These are phyloP conservation scores for Reticulascus tulasneorum DNA, from an alignment of 2,329 filamentous ascomycete genomes.

Conservation along the genomic window DNA sequence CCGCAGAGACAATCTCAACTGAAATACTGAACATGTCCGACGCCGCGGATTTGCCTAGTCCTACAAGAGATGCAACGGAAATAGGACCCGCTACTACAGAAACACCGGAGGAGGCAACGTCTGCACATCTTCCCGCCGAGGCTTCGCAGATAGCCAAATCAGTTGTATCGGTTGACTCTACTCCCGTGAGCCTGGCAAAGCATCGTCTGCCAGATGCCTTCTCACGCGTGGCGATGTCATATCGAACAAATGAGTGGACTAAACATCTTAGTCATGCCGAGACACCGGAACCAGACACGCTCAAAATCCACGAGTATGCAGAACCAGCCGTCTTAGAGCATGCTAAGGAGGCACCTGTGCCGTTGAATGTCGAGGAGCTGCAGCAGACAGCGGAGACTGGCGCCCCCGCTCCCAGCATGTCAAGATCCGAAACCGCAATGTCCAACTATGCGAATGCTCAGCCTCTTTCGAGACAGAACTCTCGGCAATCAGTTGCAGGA, in stretches of 20 bases:
- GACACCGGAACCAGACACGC: constrained; percentile 59
- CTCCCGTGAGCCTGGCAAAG: constrained; percentile 47
- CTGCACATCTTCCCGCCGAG: constrained; percentile 12
- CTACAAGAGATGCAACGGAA: neutral
- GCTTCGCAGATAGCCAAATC: constrained; percentile 35
- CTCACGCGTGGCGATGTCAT: constrained; percentile 74
- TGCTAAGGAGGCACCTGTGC: constrained; percentile 49
- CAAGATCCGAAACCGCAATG: constrained; percentile 21
- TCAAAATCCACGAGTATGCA: constrained; percentile 44
- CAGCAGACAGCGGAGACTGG: constrained; percentile 58
- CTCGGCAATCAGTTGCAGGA: constrained; percentile 6
- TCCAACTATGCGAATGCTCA: constrained; percentile 17
- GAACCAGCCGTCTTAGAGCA: too few species aligned
- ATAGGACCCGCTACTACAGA: constrained; percentile 14
- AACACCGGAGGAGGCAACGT: constrained; percentile 14
- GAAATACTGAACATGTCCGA: constrained; percentile 20
- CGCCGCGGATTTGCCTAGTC: constrained; percentile 13
- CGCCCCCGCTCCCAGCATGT: constrained; percentile 23
- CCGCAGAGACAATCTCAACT: constrained; percentile 22
- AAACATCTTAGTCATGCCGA: constrained; percentile 83
- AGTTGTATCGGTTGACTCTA: constrained; percentile 36
- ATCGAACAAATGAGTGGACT: constrained; percentile 93
- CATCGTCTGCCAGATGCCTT: constrained; percentile 65
- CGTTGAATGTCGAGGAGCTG: constrained; percentile 61
- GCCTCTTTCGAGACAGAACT: constrained; percentile 8